Percentiles rank a stretch among this genome's conserved stretches.
These are phyloP conservation scores for Pseudogymnoascus pannorum DNA, from an alignment of 2,329 filamentous ascomycete species.

Conservation along the genomic window DNA sequence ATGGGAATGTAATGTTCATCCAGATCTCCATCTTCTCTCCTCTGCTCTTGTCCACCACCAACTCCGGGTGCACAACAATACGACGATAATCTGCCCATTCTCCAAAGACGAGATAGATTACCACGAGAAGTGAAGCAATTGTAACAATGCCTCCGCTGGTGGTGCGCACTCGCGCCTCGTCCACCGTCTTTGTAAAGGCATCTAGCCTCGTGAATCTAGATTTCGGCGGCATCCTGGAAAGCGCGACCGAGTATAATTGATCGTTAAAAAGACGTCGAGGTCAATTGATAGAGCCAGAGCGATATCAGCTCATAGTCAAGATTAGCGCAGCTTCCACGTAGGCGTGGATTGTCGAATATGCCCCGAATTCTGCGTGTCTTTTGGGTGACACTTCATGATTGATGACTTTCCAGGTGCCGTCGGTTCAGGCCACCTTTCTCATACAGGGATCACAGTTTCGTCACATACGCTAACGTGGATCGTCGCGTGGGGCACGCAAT, in stretches of 20 bases:
- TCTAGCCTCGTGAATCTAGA: constrained; percentile 94
- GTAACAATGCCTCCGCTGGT: constrained; percentile 94
- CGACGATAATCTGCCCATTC: constrained; percentile 93
- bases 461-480: constrained; percentile 5
- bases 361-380: neutral
- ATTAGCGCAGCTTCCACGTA: constrained; percentile 4
- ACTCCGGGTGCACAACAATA: constrained; percentile 79
- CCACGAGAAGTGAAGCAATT: constrained; percentile 78
- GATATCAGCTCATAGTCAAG: neutral
- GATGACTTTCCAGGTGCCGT: neutral
- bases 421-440: constrained; percentile 7
- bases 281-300: constrained; percentile 2
- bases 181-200: constrained; percentile 98
- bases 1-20: constrained; percentile 92
- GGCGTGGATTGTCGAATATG: constrained; percentile 3
- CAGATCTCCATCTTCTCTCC: constrained; percentile 99
- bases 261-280: neutral
- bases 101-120: constrained; percentile 83
- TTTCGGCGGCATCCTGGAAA: constrained; percentile 68
- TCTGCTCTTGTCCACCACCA: constrained; percentile 94
- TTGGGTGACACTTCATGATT: neutral
- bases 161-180: constrained; percentile 92
- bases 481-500: neutral
- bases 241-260: neutral
- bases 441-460: constrained; percentile 1